phyloP scores from a whole-genome alignment of 768 basidiomycete genomes.

The Neoboletus subvelutipes region DNA sequence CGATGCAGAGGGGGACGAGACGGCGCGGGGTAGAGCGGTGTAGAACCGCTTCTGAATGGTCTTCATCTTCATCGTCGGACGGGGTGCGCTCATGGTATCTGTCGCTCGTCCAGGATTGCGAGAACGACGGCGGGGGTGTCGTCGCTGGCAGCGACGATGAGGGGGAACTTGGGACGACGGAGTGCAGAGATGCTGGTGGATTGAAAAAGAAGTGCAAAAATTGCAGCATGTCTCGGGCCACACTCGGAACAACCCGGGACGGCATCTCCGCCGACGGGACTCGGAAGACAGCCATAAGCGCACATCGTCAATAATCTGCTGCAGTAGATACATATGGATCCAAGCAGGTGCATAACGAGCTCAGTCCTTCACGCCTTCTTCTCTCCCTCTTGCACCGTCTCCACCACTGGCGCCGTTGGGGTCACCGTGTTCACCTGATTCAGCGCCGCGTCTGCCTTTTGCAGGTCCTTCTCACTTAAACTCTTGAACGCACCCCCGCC shows the following conservation, averaged over 20 bases:
- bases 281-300: neutral
- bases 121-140: neutral
- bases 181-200: too few relatives aligned
- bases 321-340: conserved; percentile 20
- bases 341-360: conserved; percentile 4
- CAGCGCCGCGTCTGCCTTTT: conserved; percentile 85
- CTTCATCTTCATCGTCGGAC: conserved; percentile 49
- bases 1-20: conserved; percentile 28
- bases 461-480: conserved; percentile 84
- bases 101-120: neutral
- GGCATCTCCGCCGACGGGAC: neutral
- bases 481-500: conserved; percentile 80
- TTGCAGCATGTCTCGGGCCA: neutral
- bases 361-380: neutral
- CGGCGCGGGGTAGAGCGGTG: conserved; percentile 41
- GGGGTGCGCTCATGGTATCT: conserved; percentile 35
- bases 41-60: conserved; percentile 53
- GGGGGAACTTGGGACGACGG: too few relatives aligned
- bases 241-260: conserved; percentile 23
- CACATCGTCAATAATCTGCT: neutral
- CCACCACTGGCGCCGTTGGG: neutral
- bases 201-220: neutral
- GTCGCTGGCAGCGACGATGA: conserved; percentile 17
- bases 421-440: conserved; percentile 48
- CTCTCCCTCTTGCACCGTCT: neutral